Conservation (phyloP, 495 filamentous ascomycete species). For the Penicillium odoratum region DNA sequence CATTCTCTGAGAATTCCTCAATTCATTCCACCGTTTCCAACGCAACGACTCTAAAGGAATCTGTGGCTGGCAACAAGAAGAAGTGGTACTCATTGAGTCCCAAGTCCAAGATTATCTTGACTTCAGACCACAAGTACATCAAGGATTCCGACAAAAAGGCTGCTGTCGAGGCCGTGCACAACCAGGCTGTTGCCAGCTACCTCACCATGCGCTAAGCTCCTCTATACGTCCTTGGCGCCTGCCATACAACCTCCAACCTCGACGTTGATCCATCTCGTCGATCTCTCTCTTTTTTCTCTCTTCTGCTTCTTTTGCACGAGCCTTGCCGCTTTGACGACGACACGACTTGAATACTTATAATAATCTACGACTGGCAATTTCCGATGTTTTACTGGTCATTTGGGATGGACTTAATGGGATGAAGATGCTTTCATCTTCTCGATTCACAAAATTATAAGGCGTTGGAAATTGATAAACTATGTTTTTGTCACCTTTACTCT, state of each 20-base stretch:
- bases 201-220: slow-evolving; percentile 25
- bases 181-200: slow-evolving; percentile 36
- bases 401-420: background rate
- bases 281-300: background rate
- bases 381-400: background rate
- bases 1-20: slow-evolving; percentile 23
- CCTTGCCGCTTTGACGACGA: slow-evolving; percentile 2
- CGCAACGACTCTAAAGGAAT: slow-evolving; percentile 31
- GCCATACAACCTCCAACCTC: background rate
- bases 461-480: background rate
- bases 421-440: background rate
- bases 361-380: background rate
- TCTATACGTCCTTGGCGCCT: background rate
- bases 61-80: slow-evolving; percentile 18
- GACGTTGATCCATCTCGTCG: background rate
- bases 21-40: slow-evolving; percentile 29
- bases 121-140: slow-evolving; percentile 10
- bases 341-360: background rate
- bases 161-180: slow-evolving; percentile 24
- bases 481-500: background rate
- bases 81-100: slow-evolving; percentile 30
- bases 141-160: slow-evolving; percentile 7
- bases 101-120: slow-evolving; percentile 1
- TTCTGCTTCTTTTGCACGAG: background rate
- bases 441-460: background rate